Conservation (phyloP, 768 basidiomycete genomes). For the Kwoniella shandongensis region DNA sequence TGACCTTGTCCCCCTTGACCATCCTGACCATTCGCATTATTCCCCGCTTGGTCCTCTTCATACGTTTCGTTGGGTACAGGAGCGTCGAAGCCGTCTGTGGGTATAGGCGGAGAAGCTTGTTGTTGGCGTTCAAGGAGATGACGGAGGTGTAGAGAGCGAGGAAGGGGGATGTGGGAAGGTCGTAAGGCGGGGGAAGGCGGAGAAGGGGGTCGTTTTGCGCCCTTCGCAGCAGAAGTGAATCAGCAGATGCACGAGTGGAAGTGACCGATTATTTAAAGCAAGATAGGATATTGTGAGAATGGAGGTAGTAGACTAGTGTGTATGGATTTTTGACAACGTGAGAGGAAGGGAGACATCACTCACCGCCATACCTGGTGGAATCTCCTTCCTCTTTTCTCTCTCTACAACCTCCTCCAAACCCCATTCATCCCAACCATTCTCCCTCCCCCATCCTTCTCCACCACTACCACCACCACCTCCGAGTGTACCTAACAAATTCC, state of each 20-base stretch:
- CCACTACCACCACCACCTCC: constrained; percentile 5
- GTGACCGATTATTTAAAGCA: too few species aligned
- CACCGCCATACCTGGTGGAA: constrained; percentile 50
- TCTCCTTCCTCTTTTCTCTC: constrained; percentile 32
- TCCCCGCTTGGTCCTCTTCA: constrained; percentile 16
- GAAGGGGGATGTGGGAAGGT: constrained; percentile 21
- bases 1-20: background rate
- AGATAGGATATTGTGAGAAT: background rate
- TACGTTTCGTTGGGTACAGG: constrained; percentile 49
- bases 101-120: constrained; percentile 22
- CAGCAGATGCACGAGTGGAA: too few species aligned
- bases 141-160: constrained; percentile 35
- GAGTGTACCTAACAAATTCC: constrained; percentile 40
- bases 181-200: constrained; percentile 44
- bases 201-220: constrained; percentile 48
- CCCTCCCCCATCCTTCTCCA: constrained; percentile 12
- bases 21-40: background rate
- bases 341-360: constrained; percentile 15
- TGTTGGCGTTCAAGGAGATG: constrained; percentile 35
- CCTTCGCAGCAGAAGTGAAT: constrained; percentile 26
- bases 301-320: too few species aligned
- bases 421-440: constrained; percentile 36
- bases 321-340: background rate
- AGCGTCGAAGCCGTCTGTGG: constrained; percentile 43
- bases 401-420: constrained; percentile 36